Evolutionary conservation across 2,329 filamentous ascomycete genomes (phyloP), one percentile per base, ranked within the genome.

Genomic region (Phoma sp.): DNA sequence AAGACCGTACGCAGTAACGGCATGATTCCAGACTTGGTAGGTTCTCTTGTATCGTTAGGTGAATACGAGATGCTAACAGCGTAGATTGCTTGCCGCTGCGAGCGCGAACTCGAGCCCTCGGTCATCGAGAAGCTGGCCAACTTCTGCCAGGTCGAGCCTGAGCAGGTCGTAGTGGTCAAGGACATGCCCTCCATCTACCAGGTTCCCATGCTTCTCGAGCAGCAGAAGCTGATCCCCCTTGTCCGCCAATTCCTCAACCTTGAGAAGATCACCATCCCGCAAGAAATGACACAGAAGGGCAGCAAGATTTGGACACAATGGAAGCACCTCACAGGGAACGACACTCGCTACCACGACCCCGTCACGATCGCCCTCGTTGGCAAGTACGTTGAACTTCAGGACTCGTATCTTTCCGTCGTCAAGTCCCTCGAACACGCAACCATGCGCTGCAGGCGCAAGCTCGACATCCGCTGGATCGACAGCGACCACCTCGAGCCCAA

Each of bases 151-250:
- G 89, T 97, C 40, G 91, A 96, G 47, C 78, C 84, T 10, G 84
- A 92, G 62, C 92, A 97, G 72, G 92, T 98, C 36, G 81, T 98
- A 59, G 90, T 86, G 10, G 93, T 99, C 10, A 88, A 89, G 64
- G 89, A 98, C 74, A 91, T 98, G 76, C 82, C 88, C 17, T 92
- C 92, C 11, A 96, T 91, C 46, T 99, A 99, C 77, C 93, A 96
- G 62, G 93, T 98, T 2, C 95, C 95, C 1, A 82, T 97, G n/a
- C 88, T 98, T 20, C 87, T 98, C 12, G 85, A 93, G 65, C 83
- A 92, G 63, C 91, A 98, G 77, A 85, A 87, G 20, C 81, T 98
- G 2, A 79, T 93, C 7, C 75, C 81, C 11, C 83, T 86, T n/a
- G 80, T 98, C 48, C 82, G 81, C 30, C 77, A 83, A 15, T 82